Evolutionary conservation across 148 eudicot species (phyloP).

Genomic region (Camellia lanceoleosa): DNA sequence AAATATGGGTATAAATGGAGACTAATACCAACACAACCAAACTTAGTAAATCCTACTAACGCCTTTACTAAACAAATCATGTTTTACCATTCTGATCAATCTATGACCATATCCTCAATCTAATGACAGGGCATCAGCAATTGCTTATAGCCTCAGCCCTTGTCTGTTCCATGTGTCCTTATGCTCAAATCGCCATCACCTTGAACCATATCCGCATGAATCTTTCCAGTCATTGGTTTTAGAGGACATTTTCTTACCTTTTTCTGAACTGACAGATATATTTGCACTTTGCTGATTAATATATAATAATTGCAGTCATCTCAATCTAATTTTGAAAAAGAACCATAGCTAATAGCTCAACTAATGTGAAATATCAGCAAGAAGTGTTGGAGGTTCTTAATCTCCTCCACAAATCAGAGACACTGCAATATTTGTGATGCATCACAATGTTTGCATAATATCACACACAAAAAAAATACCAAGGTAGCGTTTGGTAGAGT

Average conservation of each 20-base stretch:
- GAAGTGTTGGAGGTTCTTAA: too few relatives aligned
- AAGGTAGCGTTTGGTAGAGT: too few relatives aligned
- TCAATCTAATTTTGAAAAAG: too few relatives aligned
- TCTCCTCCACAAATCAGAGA: too few relatives aligned
- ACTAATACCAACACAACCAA: neutral
- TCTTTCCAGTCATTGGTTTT: neutral
- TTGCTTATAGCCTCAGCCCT: neutral
- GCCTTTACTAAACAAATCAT: neutral
- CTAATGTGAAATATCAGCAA: too few relatives aligned
- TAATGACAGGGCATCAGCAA: neutral
- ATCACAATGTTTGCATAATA: too few relatives aligned
- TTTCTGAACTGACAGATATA: too few relatives aligned
- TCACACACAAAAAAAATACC: too few relatives aligned
- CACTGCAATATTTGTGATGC: too few relatives aligned
- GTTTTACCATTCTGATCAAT: neutral
- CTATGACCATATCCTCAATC: neutral
- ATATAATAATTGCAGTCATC: too few relatives aligned
- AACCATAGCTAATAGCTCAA: too few relatives aligned
- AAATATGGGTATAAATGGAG: neutral
- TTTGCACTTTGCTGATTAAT: too few relatives aligned
- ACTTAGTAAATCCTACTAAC: neutral
- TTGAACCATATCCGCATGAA: neutral
- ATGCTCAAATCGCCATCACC: neutral
- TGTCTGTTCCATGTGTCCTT: neutral
- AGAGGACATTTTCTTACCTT: neutral